These are phyloP conservation scores for Ceratocystis colombiana DNA, from an alignment of 2,329 filamentous ascomycete genomes.

Conservation along the genomic window DNA sequence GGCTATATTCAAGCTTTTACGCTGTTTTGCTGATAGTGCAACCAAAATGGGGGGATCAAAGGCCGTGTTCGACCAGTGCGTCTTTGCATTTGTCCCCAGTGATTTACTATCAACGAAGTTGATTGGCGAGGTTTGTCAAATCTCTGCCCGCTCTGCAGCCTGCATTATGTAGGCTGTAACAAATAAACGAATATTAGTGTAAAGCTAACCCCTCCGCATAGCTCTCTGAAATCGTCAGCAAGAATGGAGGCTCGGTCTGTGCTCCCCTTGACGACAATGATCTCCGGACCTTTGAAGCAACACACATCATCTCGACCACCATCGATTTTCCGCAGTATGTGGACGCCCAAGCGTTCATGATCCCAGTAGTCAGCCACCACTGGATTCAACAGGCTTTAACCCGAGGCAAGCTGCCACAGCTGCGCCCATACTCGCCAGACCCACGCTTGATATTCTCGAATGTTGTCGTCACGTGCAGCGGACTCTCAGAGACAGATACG, in stretches of 20 bases:
- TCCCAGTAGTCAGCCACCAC: constrained; percentile 69
- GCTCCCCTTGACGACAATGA: constrained; percentile 41
- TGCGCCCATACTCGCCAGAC: constrained; percentile 81
- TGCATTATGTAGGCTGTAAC: background rate
- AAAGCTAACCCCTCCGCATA: constrained; percentile 27
- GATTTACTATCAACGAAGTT: constrained; percentile 34
- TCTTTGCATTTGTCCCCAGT: constrained; percentile 40
- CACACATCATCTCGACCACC: constrained; percentile 56
- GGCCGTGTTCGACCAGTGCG: constrained; percentile 37
- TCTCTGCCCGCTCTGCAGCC: background rate
- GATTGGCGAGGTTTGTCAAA: constrained; percentile 35
- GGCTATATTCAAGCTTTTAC: background rate
- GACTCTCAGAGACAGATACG: constrained; percentile 75
- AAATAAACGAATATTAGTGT: background rate
- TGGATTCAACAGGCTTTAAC: constrained; percentile 68
- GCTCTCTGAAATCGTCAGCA: constrained; percentile 37
- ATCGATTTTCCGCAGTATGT: constrained; percentile 87
- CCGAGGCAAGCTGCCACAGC: constrained; percentile 61
- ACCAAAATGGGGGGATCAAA: constrained; percentile 27
- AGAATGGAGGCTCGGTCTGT: constrained; percentile 44
- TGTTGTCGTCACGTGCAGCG: constrained; percentile 70
- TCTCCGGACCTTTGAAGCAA: constrained; percentile 40
- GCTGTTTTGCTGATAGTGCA: background rate
- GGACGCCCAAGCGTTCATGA: constrained; percentile 62
- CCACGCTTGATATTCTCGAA: constrained; percentile 82